Conservation (phyloP, 768 basidiomycete species). For the Rhodosporidiobolus odoratus region DNA sequence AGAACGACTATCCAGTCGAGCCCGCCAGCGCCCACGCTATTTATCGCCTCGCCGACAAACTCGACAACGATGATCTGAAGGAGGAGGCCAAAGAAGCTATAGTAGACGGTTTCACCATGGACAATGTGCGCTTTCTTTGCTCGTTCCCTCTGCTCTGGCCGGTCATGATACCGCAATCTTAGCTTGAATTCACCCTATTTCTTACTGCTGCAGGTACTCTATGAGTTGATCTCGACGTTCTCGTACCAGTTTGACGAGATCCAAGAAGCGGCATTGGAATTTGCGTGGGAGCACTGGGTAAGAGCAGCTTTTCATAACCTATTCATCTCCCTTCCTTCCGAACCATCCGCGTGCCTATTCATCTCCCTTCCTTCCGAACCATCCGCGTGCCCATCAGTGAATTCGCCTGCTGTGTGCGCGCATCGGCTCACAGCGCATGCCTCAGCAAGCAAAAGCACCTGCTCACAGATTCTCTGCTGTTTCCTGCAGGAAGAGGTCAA, state of each 20-base stretch:
- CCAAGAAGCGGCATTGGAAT: neutral
- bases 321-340: neutral
- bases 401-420: too few relatives aligned
- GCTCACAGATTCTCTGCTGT: too few relatives aligned
- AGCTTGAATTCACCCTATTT: neutral
- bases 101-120: neutral
- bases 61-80: neutral
- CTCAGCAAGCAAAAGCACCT: too few relatives aligned
- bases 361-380: neutral
- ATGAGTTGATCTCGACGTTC: slow-evolving; percentile 16
- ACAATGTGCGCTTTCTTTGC: neutral
- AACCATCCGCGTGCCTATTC: too few relatives aligned
- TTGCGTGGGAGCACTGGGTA: neutral
- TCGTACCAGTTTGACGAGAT: slow-evolving; percentile 2
- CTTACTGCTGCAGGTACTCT: neutral
- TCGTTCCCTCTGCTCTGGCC: neutral
- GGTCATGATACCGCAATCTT: too few relatives aligned
- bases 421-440: too few relatives aligned
- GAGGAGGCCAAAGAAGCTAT: neutral
- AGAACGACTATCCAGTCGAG: neutral
- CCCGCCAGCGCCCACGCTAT: slow-evolving; percentile 9
- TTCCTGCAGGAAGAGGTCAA: too few relatives aligned
- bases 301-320: neutral
- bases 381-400: too few relatives aligned
- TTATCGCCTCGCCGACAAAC: slow-evolving; percentile 11